Percentiles rank a stretch among this genome's conserved stretches.
Conservation (phyloP, 2,329 filamentous ascomycete species). For the Scytalidium sp. region DNA sequence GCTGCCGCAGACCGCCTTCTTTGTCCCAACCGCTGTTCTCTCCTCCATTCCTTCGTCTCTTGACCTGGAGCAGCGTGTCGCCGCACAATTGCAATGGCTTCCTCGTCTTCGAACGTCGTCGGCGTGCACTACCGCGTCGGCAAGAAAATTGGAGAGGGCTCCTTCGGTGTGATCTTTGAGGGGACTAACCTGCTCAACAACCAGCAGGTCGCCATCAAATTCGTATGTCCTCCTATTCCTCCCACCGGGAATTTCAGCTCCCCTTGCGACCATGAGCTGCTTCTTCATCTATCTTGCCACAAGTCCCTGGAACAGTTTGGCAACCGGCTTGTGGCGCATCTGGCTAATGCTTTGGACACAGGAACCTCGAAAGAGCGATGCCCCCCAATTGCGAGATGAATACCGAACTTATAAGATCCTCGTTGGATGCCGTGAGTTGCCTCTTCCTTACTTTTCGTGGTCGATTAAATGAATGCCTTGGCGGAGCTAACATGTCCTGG, state of each 20-base stretch:
- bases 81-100: slow-evolving; percentile 23
- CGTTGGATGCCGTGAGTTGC: slow-evolving; percentile 90
- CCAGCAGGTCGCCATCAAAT: slow-evolving; percentile 99
- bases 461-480: slow-evolving; percentile 29
- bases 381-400: slow-evolving; percentile 94
- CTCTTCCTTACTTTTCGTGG: slow-evolving; percentile 7
- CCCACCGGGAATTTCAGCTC: neutral
- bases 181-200: slow-evolving; percentile 98
- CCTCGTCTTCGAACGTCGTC: slow-evolving; percentile 77
- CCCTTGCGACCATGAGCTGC: neutral
- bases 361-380: slow-evolving; percentile 99
- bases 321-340: neutral
- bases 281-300: slow-evolving; percentile 6
- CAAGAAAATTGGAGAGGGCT: slow-evolving; percentile 99
- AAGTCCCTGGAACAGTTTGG: neutral
- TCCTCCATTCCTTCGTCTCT: neutral
- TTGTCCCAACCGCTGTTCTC: neutral
- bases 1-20: slow-evolving; percentile 1
- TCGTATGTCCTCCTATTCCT: slow-evolving; percentile 61
- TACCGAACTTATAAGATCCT: slow-evolving; percentile 99
- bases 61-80: slow-evolving; percentile 8
- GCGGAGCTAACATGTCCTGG: neutral
- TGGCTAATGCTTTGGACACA: slow-evolving; percentile 31
- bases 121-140: slow-evolving; percentile 98
- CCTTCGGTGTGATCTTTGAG: slow-evolving; percentile 98